Percentiles rank a stretch among this genome's conserved stretches.
These are phyloP conservation scores for Diaporthe ilicicola DNA, from an alignment of 2,329 filamentous ascomycete species.

Conservation along the genomic window DNA sequence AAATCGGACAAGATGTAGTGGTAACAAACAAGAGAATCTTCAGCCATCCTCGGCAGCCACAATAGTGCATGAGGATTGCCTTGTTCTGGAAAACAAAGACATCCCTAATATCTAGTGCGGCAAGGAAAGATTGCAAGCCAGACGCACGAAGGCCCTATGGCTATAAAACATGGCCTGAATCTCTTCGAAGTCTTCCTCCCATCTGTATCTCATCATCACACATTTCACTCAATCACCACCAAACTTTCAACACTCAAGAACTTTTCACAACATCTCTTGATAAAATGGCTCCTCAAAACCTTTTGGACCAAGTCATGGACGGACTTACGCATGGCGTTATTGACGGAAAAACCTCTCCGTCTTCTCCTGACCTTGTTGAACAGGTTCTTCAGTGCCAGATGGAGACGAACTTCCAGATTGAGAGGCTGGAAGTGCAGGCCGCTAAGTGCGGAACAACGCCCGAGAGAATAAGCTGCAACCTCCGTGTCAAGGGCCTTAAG, in stretches of 20 bases:
- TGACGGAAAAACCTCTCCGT: background rate
- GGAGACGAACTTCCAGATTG: background rate
- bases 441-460: background rate
- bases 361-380: background rate
- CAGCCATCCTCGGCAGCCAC: background rate
- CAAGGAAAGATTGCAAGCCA: background rate
- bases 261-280: background rate
- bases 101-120: background rate
- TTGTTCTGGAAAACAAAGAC: background rate
- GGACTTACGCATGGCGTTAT: background rate
- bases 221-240: background rate
- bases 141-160: background rate
- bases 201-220: background rate
- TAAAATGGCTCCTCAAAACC: background rate
- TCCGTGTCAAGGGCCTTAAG: background rate
- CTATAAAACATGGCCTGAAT: background rate
- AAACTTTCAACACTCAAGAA: background rate
- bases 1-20: too few relatives aligned
- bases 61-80: background rate
- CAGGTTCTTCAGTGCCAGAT: background rate
- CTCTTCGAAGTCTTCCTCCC: background rate
- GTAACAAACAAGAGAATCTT: background rate
- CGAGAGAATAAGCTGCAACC: background rate
- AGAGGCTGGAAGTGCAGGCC: background rate
- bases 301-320: background rate